Evolutionary conservation across 2,329 filamentous ascomycete species (phyloP).

Genomic region (Nothophaeocryptopus gaeumannii): DNA sequence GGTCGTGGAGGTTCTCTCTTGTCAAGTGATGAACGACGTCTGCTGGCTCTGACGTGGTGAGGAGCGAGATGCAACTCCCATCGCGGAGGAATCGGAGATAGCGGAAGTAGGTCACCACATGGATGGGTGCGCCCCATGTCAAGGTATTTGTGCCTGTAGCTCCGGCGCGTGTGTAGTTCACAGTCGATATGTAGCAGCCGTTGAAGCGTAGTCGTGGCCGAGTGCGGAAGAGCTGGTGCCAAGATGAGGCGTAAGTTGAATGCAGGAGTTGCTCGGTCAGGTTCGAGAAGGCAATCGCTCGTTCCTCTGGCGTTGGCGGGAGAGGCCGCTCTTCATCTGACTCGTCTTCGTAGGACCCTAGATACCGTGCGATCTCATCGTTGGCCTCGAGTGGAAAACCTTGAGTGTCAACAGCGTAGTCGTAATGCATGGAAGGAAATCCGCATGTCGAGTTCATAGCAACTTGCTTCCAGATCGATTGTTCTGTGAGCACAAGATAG

Average conservation of each 20-base stretch:
- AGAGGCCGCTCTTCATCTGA: conserved; percentile 25
- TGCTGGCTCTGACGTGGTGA: conserved; percentile 76
- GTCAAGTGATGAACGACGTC: conserved; percentile 84
- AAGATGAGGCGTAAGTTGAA: conserved; percentile 36
- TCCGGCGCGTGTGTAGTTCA: conserved; percentile 88
- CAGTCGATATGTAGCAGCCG: conserved; percentile 92
- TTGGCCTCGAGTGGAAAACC: conserved; percentile 42
- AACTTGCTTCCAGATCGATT: conserved; percentile 79
- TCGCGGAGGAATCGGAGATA: conserved; percentile 95
- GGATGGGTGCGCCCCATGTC: conserved; percentile 78
- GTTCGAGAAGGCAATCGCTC: conserved; percentile 21
- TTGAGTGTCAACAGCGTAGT: conserved; percentile 62
- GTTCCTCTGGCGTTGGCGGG: conserved; percentile 23
- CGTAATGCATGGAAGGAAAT: conserved; percentile 79
- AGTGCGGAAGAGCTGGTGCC: conserved; percentile 69
- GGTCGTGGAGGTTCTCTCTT: conserved; percentile 59
- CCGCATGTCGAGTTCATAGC: conserved; percentile 61
- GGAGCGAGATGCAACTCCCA: conserved; percentile 75
- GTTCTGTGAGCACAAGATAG: conserved; percentile 78
- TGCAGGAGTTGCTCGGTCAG: conserved; percentile 30
- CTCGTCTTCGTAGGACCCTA: conserved; percentile 12
- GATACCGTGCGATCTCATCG: conserved; percentile 25
- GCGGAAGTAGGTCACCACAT: conserved; percentile 96
- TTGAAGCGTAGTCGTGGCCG: conserved; percentile 90
- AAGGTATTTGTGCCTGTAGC: conserved; percentile 66